Percentiles rank a stretch among this genome's conserved stretches.
phyloP scores from a whole-genome alignment of 2,329 filamentous ascomycete species.

The Cercospora sp. region DNA sequence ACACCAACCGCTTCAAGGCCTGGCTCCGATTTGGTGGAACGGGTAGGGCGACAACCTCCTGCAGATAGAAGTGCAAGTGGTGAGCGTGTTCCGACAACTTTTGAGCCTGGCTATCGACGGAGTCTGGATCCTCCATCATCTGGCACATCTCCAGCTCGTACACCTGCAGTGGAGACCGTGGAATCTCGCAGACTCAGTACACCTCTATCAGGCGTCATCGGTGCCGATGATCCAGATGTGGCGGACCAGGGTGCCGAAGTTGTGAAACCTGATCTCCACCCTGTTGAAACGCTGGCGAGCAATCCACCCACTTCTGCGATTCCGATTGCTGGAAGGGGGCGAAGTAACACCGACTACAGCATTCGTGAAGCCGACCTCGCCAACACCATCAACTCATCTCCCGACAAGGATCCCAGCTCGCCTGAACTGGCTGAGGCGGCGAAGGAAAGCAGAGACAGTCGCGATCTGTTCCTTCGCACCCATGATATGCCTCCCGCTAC shows the following conservation, averaged over 20 bases:
- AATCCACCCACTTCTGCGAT: conserved; percentile 19
- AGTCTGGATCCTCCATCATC: conserved; percentile 60
- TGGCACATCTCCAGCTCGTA: conserved; percentile 62
- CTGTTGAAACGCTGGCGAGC: conserved; percentile 28
- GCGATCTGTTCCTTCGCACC: conserved; percentile 34
- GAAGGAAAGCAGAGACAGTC: conserved; percentile 24
- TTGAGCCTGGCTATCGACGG: conserved; percentile 58
- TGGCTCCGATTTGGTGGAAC: conserved; percentile 39
- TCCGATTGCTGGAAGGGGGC: conserved; percentile 29
- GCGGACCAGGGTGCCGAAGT: conserved; percentile 32
- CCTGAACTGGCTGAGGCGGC: conserved; percentile 31
- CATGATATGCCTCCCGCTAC: conserved; percentile 24
- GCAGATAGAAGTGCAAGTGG: conserved; percentile 44
- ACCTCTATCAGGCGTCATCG: conserved; percentile 33
- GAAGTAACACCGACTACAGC: conserved; percentile 39
- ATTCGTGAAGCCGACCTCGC: conserved; percentile 38
- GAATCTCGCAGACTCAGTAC: conserved; percentile 31
- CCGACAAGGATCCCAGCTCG: conserved; percentile 25
- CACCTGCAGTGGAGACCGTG: conserved; percentile 53
- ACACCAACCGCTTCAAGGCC: conserved; percentile 39
- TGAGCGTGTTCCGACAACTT: conserved; percentile 37
- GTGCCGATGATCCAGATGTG: conserved; percentile 29
- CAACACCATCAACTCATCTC: conserved; percentile 32
- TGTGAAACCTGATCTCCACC: conserved; percentile 26
- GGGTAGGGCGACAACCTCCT: conserved; percentile 41